Percentiles rank a stretch among this genome's conserved stretches.
phyloP scores from a whole-genome alignment of 164 flowering plant species.

The Buxus sempervirens region DNA sequence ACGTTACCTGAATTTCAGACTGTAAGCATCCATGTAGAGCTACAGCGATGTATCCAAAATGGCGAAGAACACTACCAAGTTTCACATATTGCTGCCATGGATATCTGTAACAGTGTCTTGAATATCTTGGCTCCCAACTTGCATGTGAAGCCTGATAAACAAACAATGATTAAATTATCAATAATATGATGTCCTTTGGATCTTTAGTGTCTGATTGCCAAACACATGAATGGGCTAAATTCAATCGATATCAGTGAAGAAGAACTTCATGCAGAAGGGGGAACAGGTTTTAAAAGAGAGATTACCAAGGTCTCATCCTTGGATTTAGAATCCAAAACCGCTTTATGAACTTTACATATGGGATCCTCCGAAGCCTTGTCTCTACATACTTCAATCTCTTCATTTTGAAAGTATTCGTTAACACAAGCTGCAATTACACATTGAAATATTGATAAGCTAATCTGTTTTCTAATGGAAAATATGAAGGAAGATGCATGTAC shows the following conservation, averaged over 20 bases:
- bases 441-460: neutral
- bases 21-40: constrained; percentile 87
- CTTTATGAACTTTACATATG: constrained; percentile 66
- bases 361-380: constrained; percentile 47
- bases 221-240: no score
- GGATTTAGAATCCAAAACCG: constrained; percentile 85
- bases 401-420: constrained; percentile 54
- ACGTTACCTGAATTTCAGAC: constrained; percentile 78
- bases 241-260: no score
- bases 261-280: neutral
- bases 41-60: constrained; percentile 74
- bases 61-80: constrained; percentile 74
- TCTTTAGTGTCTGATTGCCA: no score
- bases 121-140: constrained; percentile 96
- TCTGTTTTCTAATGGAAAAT: neutral
- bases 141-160: constrained; percentile 71
- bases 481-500: neutral
- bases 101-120: constrained; percentile 51
- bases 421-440: constrained; percentile 63
- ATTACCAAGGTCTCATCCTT: constrained; percentile 70
- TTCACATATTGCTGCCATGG: constrained; percentile 91
- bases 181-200: no score
- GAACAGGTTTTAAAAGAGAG: neutral
- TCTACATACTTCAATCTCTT: constrained; percentile 19
- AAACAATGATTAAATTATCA: neutral